Evolutionary conservation across 306 rosid species (phyloP), one percentile per base, ranked within the genome.

Genomic region (Ammopiptanthus mongolicus): DNA sequence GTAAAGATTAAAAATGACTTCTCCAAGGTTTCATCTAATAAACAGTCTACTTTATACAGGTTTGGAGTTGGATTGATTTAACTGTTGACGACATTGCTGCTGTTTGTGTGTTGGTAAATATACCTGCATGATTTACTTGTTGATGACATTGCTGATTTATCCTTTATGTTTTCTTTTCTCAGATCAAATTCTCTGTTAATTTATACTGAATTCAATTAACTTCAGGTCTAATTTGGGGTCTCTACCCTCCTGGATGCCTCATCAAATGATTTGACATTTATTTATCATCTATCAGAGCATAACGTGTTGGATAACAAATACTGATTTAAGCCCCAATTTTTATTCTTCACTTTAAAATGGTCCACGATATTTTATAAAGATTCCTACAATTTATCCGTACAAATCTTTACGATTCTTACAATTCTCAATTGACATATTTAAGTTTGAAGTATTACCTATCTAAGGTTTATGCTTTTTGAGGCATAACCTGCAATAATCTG

Each of bases 11-110:
- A n/a, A n/a, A n/a, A n/a, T n/a, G 15, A 41, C 71, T 69, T 71
- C 39, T 84, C 55, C 14, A 11, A n/a, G 62, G 48, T 33, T 51
- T 69, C 48, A 59, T 74, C 71, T 75, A 71, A 84, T n/a, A n/a
- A n/a, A n/a, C 34, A 44, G 57, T 76, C 55, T 55, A 47, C 78
- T 78, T 76, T 79, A 75, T 81, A 18, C 96, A 95, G 97, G 90
- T 84, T 91, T 82, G 96, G 98, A 4, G 91, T n/a, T n/a, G 81
- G 81, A 88, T 88, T 69, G 97, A 91, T 88, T 86, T 91, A 76
- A 97, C 97, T 23, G 48, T 95, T 51, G 97, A 95, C 82, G 98
- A 95, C 80, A 90, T 91, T 76, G 96, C 93, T 47, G 98, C 97
- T 41, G 98, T 88, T 83, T 68, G 88, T 71, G 89, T 65, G 74